Evolutionary conservation across 805 yeast species (phyloP), one percentile per base, ranked within the genome.

Genomic region (Yarrowia sp.): DNA sequence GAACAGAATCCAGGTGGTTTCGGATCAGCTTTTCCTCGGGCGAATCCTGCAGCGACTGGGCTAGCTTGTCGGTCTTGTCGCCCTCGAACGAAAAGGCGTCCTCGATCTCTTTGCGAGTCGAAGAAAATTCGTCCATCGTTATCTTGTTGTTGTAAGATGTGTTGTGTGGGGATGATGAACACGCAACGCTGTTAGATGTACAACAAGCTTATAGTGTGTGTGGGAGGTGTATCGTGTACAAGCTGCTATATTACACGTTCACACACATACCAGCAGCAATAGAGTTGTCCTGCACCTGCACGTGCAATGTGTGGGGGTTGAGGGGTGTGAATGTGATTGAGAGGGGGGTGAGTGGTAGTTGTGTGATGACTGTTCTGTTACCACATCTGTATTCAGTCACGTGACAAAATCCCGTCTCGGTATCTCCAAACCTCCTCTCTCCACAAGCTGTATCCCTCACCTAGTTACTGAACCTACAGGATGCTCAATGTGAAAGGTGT

Each of bases 21-120:
- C 65, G 65, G 36, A 59, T 59, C 65, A 59, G 45, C 65, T 59
- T 59, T 16, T 59, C 65, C 15, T 59, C 65, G 42, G 65, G 52
- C 50, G 48, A 56, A 12, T 14, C 5, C 32, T 14, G 59, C 3
- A 40, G 61, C n/a, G 46, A 40, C 14, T 38, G 10, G 16, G 61
- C 61, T 9, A 40, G 46, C 4, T 14, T 8, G 32, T 22, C 46
- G 36, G 43, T 8, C 48, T 26, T 22, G 40, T 42, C 40, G 38
- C 26, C 40, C 48, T 56, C 63, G 48, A 56, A 56, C 63, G 63
- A 56, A 26, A 56, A 56, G 46, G 65, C 52, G 41, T 59, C 65
- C 32, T 45, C 65, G 36, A 35, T 45, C 46, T 59, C 65, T 19
- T 59, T 59, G 36, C 50, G 52, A n/a, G 45, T 16, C n/a, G 65